phyloP scores from a whole-genome alignment of 2,329 filamentous ascomycete genomes.

The Arthroderma sp. region DNA sequence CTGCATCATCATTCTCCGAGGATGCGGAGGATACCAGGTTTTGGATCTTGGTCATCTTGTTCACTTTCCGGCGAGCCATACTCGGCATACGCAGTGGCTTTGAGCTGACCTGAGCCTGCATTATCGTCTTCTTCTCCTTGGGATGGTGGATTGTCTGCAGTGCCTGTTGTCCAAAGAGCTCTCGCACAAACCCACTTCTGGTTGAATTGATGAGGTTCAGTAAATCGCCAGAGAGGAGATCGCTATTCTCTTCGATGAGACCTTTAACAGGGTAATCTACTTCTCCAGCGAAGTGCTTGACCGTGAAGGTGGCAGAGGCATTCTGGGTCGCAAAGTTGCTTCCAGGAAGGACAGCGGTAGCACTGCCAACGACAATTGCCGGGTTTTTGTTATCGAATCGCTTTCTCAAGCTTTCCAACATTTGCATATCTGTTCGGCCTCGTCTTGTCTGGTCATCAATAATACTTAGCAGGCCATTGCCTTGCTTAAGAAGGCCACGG shows the following conservation, averaged over 20 bases:
- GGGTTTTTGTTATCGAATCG: slow-evolving; percentile 91
- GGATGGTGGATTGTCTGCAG: slow-evolving; percentile 89
- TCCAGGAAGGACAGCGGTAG: slow-evolving; percentile 65
- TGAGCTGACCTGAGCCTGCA: slow-evolving; percentile 92
- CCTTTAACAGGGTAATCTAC: slow-evolving; percentile 85
- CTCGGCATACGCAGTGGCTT: slow-evolving; percentile 88
- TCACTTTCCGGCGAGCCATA: slow-evolving; percentile 68
- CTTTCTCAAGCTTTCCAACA: slow-evolving; percentile 80
- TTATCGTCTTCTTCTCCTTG: slow-evolving; percentile 74
- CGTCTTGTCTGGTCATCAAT: slow-evolving; percentile 90
- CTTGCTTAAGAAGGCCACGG: slow-evolving; percentile 76
- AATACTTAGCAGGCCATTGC: slow-evolving; percentile 86
- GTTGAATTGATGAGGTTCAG: slow-evolving; percentile 86
- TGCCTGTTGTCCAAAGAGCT: slow-evolving; percentile 91
- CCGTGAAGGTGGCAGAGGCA: slow-evolving; percentile 65
- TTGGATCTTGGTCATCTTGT: slow-evolving; percentile 36
- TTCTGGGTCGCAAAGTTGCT: slow-evolving; percentile 85
- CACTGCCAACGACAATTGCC: slow-evolving; percentile 64
- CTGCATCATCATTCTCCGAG: slow-evolving; percentile 12
- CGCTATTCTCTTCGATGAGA: slow-evolving; percentile 86
- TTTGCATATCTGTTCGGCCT: slow-evolving; percentile 74
- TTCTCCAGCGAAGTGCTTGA: slow-evolving; percentile 92
- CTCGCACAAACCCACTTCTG: slow-evolving; percentile 75
- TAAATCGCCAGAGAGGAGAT: slow-evolving; percentile 87
- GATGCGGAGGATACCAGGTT: slow-evolving; percentile 21